Base-by-base conservation (phyloP, 2,329 filamentous ascomycete genomes). In the Penicillium sclerotiorum region DNA sequence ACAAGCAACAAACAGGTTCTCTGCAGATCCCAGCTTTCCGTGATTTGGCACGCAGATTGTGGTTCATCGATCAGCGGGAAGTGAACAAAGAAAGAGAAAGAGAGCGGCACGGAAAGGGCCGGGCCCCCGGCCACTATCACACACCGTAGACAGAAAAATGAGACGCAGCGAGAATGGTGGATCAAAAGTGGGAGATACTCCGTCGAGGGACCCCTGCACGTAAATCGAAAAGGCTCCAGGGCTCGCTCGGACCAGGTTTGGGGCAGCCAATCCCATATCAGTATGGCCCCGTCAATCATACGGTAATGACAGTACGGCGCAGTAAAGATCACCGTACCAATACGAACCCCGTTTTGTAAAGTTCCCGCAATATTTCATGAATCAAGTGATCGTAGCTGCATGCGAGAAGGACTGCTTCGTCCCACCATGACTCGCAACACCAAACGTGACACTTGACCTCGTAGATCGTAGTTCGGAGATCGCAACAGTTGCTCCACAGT, bases 321-420 rank as follows among this genome's bases (percentile, higher is more conserved):
- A 37, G 35, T 51, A 22, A 17, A 30, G 28, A 28, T 40, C 42
- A 45, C 45, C 12, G 67, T 70, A 67, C 55, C n/a, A 21, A 60
- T 66, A 58, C 63, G 60, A 41, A 55, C 67, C 66, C 56, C 47
- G 50, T 51, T 62, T 64, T 54, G 60, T 54, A 30, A 25, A 37
- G 37, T 9, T 53, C 58, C 53, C 15, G 12, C 18, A 37, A 30
- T 22, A 11, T 37, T 46, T 37, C 32, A 38, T 36, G 68, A 68
- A 79, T 85, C 82, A 84, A 84, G 81, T 85, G 81, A 84, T 74
- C 71, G 71, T 69, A 76, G 77, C 65, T 62, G 66, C 69, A 84
- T 84, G 81, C 81, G 80, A 77, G 71, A 68, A 67, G 67, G 62
- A 63, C 63, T 61, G 59, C 52, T 43, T 53, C 55, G 56, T 64